Conservation (phyloP, 257 asterid genomes). For the Gentiana macrophylla region DNA sequence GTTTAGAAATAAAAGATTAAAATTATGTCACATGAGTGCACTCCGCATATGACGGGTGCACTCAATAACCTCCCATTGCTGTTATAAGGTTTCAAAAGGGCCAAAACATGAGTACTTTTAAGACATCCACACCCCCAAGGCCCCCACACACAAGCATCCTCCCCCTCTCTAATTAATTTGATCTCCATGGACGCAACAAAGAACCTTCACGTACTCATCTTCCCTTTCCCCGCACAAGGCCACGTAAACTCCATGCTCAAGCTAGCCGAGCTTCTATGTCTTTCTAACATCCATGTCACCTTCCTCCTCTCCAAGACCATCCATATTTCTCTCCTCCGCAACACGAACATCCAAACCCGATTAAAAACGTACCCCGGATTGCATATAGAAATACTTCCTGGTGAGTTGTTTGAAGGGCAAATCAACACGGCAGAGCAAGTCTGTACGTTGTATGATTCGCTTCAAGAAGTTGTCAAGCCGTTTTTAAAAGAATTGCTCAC, state of each 20-base stretch:
- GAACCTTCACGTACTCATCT: background rate
- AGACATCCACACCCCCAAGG: too few species aligned
- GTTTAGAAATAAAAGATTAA: too few species aligned
- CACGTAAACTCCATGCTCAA: conserved; percentile 38
- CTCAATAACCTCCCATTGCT: too few species aligned
- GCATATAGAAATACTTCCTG: conserved; percentile 10
- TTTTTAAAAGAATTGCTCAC: conserved; percentile 9
- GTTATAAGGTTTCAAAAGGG: too few species aligned
- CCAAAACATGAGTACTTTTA: too few species aligned
- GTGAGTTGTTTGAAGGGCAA: conserved; percentile 8
- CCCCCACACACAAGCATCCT: too few species aligned
- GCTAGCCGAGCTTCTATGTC: conserved; percentile 34
- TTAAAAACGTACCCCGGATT: conserved; percentile 10
- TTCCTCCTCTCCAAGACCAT: conserved; percentile 21
- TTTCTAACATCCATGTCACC: conserved; percentile 27
- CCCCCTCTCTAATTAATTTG: background rate
- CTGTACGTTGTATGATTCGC: background rate
- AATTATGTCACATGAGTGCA: too few species aligned
- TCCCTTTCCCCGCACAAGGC: conserved; percentile 20
- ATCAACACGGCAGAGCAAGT: background rate
- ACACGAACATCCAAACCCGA: conserved; percentile 12
- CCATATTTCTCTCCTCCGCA: conserved; percentile 11
- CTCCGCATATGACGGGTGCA: too few species aligned
- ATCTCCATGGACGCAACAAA: background rate
- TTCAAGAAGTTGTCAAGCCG: conserved; percentile 5